Conservation (phyloP, 2,329 filamentous ascomycete species). For the Calonectria multiphialidica region DNA sequence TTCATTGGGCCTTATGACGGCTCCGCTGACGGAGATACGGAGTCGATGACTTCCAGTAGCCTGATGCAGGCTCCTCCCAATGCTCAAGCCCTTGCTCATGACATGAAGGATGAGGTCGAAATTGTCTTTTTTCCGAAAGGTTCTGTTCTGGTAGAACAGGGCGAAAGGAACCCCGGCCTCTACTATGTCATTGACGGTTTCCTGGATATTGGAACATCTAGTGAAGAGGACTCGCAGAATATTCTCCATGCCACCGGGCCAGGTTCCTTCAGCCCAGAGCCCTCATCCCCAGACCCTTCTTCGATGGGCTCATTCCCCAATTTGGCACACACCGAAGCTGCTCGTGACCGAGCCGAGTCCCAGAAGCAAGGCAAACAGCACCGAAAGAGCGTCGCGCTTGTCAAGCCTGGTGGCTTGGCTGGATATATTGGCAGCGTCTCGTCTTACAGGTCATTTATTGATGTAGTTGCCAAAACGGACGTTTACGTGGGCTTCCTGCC, state of each 20-base stretch:
- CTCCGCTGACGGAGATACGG: conserved; percentile 84
- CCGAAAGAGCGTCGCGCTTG: conserved; percentile 83
- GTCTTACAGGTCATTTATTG: conserved; percentile 95
- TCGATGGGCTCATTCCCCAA: conserved; percentile 46
- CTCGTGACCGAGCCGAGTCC: conserved; percentile 46
- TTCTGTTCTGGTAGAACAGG: conserved; percentile 94
- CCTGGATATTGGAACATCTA: conserved; percentile 89
- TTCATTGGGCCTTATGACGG: conserved; percentile 87
- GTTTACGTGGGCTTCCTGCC: conserved; percentile 98
- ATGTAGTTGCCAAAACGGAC: conserved; percentile 97
- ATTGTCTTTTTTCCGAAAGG: conserved; percentile 98
- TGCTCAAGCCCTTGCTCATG: conserved; percentile 76
- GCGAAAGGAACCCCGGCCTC: conserved; percentile 93
- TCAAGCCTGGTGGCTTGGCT: conserved; percentile 93
- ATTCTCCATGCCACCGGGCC: conserved; percentile 46
- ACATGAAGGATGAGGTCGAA: conserved; percentile 92
- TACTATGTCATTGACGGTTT: conserved; percentile 99
- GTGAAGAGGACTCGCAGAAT: conserved; percentile 47
- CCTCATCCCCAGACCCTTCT: conserved; percentile 34
- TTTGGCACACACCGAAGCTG: conserved; percentile 41
- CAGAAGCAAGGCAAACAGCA: conserved; percentile 60
- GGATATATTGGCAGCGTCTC: conserved; percentile 96
- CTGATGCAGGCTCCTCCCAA: conserved; percentile 72
- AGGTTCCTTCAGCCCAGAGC: conserved; percentile 34
- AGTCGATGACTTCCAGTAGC: conserved; percentile 83